Percentiles rank a stretch among this genome's conserved stretches.
phyloP scores from a whole-genome alignment of 2,329 filamentous ascomycete genomes.

The Xylaria sp. region DNA sequence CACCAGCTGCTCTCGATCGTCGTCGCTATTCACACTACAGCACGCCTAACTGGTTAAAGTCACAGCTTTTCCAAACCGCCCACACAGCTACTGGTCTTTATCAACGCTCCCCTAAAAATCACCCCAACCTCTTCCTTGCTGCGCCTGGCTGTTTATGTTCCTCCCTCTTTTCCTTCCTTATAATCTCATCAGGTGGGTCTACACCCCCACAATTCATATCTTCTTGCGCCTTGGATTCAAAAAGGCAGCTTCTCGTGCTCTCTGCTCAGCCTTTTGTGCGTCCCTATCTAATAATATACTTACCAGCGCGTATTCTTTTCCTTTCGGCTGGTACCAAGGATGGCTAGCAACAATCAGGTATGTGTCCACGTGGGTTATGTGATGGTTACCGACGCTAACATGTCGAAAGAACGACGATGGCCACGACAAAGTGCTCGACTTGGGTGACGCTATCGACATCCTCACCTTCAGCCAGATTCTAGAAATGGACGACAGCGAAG shows the following conservation, averaged over 20 bases:
- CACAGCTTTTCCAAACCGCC: constrained; percentile 23
- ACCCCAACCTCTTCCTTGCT: constrained; percentile 10
- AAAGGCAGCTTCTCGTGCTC: constrained; percentile 5
- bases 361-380: constrained; percentile 15
- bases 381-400: constrained; percentile 7
- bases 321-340: constrained; percentile 19
- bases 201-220: constrained; percentile 5
- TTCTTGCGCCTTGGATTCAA: not conserved
- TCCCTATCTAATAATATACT: constrained; percentile 14
- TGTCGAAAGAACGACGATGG: constrained; percentile 52
- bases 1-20: constrained; percentile 25
- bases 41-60: constrained; percentile 27
- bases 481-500: constrained; percentile 94
- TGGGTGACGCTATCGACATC: constrained; percentile 78
- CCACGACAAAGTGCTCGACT: constrained; percentile 61
- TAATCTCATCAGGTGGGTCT: constrained; percentile 12
- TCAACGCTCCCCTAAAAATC: constrained; percentile 13
- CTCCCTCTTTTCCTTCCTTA: not conserved
- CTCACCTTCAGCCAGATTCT: constrained; percentile 91
- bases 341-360: constrained; percentile 41
- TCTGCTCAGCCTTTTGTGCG: constrained; percentile 4
- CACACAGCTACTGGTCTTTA: constrained; percentile 21
- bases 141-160: constrained; percentile 1
- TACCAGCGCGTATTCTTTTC: constrained; percentile 16
- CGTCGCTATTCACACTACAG: constrained; percentile 22